These are phyloP conservation scores for Daldinia sp. DNA, from an alignment of 2,329 filamentous ascomycete genomes.

Conservation along the genomic window DNA sequence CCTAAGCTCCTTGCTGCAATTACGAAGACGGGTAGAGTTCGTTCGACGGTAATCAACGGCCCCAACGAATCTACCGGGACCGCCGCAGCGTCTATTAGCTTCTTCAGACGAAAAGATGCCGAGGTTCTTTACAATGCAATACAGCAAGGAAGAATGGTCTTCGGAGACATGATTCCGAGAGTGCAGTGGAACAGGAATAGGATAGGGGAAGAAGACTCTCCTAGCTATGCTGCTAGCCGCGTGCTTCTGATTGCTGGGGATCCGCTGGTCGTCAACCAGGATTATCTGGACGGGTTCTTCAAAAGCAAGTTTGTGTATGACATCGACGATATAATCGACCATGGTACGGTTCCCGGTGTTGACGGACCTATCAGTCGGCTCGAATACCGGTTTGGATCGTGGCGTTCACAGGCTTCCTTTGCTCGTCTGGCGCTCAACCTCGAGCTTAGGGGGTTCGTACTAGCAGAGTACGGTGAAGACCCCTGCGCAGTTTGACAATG, in stretches of 20 bases:
- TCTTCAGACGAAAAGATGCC: slow-evolving; percentile 27
- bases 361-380: slow-evolving; percentile 17
- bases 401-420: slow-evolving; percentile 25
- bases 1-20: slow-evolving; percentile 13
- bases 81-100: slow-evolving; percentile 28
- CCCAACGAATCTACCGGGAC: not conserved
- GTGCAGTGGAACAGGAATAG: slow-evolving; percentile 34
- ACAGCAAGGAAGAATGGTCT: not conserved
- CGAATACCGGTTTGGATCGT: slow-evolving; percentile 38
- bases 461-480: slow-evolving; percentile 24
- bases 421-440: slow-evolving; percentile 10
- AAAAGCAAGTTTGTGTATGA: slow-evolving; percentile 29
- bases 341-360: slow-evolving; percentile 10
- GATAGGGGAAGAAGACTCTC: slow-evolving; percentile 3
- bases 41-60: slow-evolving; percentile 25
- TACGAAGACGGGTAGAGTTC: slow-evolving; percentile 19
- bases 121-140: slow-evolving; percentile 9
- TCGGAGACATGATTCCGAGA: not conserved
- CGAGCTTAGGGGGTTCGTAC: slow-evolving; percentile 23
- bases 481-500: slow-evolving; percentile 19
- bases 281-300: slow-evolving; percentile 21
- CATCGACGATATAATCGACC: slow-evolving; percentile 24
- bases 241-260: slow-evolving; percentile 31
- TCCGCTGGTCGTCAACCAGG: slow-evolving; percentile 17
- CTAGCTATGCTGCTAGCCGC: slow-evolving; percentile 18